Base-by-base conservation (phyloP, 1,284 basidiomycete species). In the Malassezia cuniculi region DNA sequence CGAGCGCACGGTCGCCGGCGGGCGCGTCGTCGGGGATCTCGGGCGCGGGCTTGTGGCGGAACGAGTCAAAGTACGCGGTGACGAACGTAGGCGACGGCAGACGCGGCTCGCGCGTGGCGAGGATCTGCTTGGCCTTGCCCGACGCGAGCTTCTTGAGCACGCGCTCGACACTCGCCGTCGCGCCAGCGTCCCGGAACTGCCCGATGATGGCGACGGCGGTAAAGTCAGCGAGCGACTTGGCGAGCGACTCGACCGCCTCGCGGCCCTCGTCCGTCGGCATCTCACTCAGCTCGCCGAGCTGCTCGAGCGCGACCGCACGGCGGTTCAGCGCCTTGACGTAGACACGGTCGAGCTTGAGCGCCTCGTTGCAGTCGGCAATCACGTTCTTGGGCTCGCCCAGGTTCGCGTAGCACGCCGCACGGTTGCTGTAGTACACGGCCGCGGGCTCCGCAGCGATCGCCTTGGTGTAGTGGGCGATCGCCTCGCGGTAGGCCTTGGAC, bases 291-390 rank as follows among this genome's bases (percentile, higher is more conserved):
- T 78, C 74, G 35, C 78, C 78, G 27, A 95, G 74, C 17, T 76
- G 75, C 66, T 97, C 90, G 22, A 81, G 71, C 1, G 90, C 89
- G 17, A 77, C 78, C 5, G 82, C 93, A 36, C 93, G 78, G 51
- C 93, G 76, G 72, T 94, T 93, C 47, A 99, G 74, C 2, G 93
- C 90, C 70, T 97, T 97, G 68, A 94, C 76, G 69, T 99, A 97
- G 49, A 73, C 77, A 16, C 73, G 71, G 70, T 97, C 87, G 37
- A 93, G 76, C 44, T 76, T 77, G 35, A 99, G 76, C 0, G 93
- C 90, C 36, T 78, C 75, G 59, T 89, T 78, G 68, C 90, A 95
- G 71, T 99, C 90, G 36, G 74, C 73, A n/a, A 97, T 76, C 50
- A 87, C 87, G 27, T 77, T 75, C 21, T 87, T 81, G 64, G 81